Percentiles rank a stretch among this genome's conserved stretches.
Evolutionary conservation across 2,329 filamentous ascomycete species (phyloP).

Genomic region (Stemphylium beticola): DNA sequence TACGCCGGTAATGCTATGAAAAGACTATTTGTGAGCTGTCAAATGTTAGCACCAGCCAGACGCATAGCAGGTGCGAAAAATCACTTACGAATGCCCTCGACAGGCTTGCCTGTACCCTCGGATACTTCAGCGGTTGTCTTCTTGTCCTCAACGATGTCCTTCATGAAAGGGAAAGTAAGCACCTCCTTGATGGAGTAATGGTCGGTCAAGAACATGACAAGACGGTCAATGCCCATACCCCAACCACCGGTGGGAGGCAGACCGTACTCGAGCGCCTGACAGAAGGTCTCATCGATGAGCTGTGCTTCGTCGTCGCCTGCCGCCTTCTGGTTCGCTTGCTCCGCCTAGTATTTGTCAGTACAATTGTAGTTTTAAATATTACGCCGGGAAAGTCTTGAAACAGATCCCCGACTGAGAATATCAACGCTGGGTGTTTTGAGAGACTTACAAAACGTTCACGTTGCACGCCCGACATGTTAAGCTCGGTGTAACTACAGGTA

Average conservation of each 20-base stretch:
- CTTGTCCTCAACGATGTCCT: slow-evolving; percentile 62
- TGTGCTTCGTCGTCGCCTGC: slow-evolving; percentile 98
- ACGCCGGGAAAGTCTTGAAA: neutral
- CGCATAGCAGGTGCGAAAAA: neutral
- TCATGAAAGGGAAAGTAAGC: slow-evolving; percentile 97
- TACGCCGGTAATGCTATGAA: slow-evolving; percentile 23
- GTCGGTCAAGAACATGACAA: slow-evolving; percentile 95
- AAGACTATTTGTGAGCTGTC: slow-evolving; percentile 30
- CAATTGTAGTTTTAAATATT: neutral
- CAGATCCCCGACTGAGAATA: no score
- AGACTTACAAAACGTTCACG: slow-evolving; percentile 67
- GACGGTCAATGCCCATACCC: slow-evolving; percentile 93
- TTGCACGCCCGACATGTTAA: slow-evolving; percentile 97
- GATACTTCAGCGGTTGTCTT: slow-evolving; percentile 67
- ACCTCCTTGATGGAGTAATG: slow-evolving; percentile 98
- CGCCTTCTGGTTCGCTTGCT: slow-evolving; percentile 90
- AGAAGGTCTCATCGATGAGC: slow-evolving; percentile 94
- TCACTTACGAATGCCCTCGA: slow-evolving; percentile 62
- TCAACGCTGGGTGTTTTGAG: neutral
- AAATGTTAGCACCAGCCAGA: slow-evolving; percentile 5
- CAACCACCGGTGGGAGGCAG: slow-evolving; percentile 91
- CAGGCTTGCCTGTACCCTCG: slow-evolving; percentile 63
- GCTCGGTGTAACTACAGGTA: slow-evolving; percentile 74
- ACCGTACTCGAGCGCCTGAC: slow-evolving; percentile 85
- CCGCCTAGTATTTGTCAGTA: slow-evolving; percentile 55